Conservation (phyloP, 1,284 basidiomycete genomes). For the Cryptococcus wingfieldii region DNA sequence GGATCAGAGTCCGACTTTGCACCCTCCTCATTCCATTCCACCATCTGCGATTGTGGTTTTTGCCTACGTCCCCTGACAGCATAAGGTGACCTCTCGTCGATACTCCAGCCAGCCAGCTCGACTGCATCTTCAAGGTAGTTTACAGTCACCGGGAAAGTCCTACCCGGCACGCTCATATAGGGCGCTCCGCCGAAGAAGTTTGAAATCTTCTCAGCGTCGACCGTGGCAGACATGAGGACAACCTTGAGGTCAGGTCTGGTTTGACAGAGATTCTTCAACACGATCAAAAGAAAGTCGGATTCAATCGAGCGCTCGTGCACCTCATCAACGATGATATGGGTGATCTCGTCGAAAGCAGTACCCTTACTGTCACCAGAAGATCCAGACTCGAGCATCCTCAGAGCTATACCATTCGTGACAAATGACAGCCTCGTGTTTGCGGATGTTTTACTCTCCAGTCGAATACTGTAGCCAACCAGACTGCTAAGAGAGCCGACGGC, state of each 20-base stretch:
- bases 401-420: slow-evolving; percentile 91
- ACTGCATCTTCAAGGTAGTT: slow-evolving; percentile 90
- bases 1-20: slow-evolving; percentile 63
- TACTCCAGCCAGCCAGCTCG: slow-evolving; percentile 76
- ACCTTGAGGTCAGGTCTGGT: slow-evolving; percentile 82
- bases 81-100: slow-evolving; percentile 80
- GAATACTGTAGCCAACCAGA: slow-evolving; percentile 91
- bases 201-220: slow-evolving; percentile 94
- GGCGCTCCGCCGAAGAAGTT: slow-evolving; percentile 88
- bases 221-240: slow-evolving; percentile 95
- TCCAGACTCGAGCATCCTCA: slow-evolving; percentile 82
- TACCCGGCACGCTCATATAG: slow-evolving; percentile 81
- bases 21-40: slow-evolving; percentile 71
- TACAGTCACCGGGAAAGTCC: slow-evolving; percentile 93
- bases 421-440: slow-evolving; percentile 75
- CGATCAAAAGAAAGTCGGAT: slow-evolving; percentile 93
- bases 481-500: slow-evolving; percentile 75
- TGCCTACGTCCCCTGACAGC: slow-evolving; percentile 60
- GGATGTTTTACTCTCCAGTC: slow-evolving; percentile 83
- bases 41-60: slow-evolving; percentile 43
- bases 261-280: slow-evolving; percentile 80
- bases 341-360: slow-evolving; percentile 87
- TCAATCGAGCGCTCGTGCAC: slow-evolving; percentile 94
- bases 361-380: slow-evolving; percentile 61
- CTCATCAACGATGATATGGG: slow-evolving; percentile 50